Base-by-base conservation (phyloP, 2,329 filamentous ascomycete genomes). In the Dactylonectria estremocensis region DNA sequence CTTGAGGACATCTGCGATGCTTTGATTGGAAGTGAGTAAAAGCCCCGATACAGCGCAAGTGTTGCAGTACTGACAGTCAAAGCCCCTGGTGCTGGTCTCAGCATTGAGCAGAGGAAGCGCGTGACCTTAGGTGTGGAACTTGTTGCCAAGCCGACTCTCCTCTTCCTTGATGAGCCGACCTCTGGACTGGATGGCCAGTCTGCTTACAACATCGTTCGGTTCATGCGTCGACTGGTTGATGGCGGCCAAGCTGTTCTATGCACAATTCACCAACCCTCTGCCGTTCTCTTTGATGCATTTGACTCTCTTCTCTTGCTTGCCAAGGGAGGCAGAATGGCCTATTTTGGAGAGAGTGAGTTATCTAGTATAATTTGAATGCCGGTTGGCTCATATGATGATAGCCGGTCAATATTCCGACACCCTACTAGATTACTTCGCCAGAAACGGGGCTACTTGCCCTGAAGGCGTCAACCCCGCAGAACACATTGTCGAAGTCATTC, bases 51-150 rank as follows among this genome's bases (percentile, higher is more conserved):
- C 35, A 10, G 7, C 11, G 49, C 5, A 37, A 31, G 8, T 6
- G 11, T 61, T 8, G 6, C 37, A 80, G 91, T 11, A 86, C 87
- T 18, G 86, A 91, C 45, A 88, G 62, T 22, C 59, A 2, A 16
- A 71, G 67, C 35, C 37, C 61, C 72, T 33, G 86, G 86, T 3
- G 81, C 82, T 40, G 81, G 84, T 2, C 80, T 87, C 20, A 85
- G 81, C 6, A 84, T 86, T 9, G 86, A 87, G 16, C 84, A 88
- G 71, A 77, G 85, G 4, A 93, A 93, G 81, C 86, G 91, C 33
- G 81, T 93, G 1, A 93, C 91, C 0, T 91, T 93, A 43, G 91
- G 89, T 54, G 91, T 93, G 1, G 91, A 93, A 71, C 80, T 93
- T 5, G 91, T 90, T n/a, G 90, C 91, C 1, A 92, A 91, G 73